Percentiles rank a stretch among this genome's conserved stretches.
Evolutionary conservation across 2,329 filamentous ascomycete genomes (phyloP).

Genomic region (Sporothrix pseudoabietina): DNA sequence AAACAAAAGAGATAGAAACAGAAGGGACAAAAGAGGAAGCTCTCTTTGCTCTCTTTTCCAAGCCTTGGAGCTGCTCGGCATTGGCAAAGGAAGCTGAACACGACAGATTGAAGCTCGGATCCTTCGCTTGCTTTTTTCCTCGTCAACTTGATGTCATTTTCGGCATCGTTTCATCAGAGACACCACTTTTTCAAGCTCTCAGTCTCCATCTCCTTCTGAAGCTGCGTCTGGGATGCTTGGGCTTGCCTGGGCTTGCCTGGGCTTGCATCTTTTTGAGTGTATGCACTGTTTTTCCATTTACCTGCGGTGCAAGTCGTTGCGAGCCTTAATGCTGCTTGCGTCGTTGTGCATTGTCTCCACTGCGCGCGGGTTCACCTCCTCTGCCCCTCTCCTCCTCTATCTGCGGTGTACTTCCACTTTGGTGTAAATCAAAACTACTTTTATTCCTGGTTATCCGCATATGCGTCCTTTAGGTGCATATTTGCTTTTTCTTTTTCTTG

Average conservation of each 20-base stretch:
- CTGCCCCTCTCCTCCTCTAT: neutral
- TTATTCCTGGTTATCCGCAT: neutral
- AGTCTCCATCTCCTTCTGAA: neutral
- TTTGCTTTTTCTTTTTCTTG: neutral
- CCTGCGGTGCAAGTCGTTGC: neutral
- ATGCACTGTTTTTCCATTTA: neutral
- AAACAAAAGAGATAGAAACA: neutral
- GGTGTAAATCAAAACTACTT: neutral
- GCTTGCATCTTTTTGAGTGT: neutral
- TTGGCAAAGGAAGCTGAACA: neutral
- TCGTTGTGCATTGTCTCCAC: constrained; percentile 17
- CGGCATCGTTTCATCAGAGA: neutral
- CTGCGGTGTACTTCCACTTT: neutral
- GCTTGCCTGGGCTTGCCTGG: neutral
- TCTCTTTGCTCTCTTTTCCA: neutral
- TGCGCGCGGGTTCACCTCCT: neutral
- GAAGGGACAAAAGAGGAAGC: neutral
- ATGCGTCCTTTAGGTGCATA: constrained; percentile 7
- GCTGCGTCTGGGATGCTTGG: neutral
- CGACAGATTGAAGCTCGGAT: neutral
- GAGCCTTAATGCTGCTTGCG: constrained; percentile 8
- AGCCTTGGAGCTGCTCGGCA: neutral
- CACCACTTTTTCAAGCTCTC: neutral
- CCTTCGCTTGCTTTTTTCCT: too few relatives aligned
- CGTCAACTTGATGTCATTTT: neutral